Evolutionary conservation across 2,329 filamentous ascomycete species (phyloP).

Genomic region (Xylariaceae sp.): DNA sequence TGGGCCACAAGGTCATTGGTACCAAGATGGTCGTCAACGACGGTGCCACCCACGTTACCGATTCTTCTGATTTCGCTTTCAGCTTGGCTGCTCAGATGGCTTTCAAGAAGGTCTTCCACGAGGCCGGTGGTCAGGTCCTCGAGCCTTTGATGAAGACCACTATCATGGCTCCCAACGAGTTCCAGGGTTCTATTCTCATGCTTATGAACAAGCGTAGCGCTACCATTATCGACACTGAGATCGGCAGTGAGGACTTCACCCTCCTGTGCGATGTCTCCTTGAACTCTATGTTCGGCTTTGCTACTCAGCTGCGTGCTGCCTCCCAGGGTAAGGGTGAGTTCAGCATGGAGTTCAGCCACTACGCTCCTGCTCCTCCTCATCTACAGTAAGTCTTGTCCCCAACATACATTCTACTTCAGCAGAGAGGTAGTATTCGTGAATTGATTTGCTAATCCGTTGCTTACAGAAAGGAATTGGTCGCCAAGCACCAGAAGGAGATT

Average conservation of each 20-base stretch:
- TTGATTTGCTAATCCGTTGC: conserved; percentile 24
- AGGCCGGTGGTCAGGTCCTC: conserved; percentile 75
- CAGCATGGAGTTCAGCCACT: conserved; percentile 98
- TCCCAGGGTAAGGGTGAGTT: conserved; percentile 99
- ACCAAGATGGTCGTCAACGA: conserved; percentile 90
- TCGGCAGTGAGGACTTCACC: conserved; percentile 89
- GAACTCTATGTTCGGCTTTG: conserved; percentile 98
- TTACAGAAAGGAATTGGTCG: conserved; percentile 52
- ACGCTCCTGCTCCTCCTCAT: conserved; percentile 78
- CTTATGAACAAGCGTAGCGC: conserved; percentile 95
- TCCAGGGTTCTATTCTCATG: conserved; percentile 93
- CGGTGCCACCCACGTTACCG: conserved; percentile 93
- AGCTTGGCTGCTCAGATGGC: conserved; percentile 91
- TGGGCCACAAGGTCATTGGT: conserved; percentile 90
- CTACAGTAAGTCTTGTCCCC: conserved; percentile 62
- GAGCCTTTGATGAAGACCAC: conserved; percentile 98
- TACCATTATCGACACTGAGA: conserved; percentile 91
- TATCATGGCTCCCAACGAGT: conserved; percentile 92
- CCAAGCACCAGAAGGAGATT: conserved; percentile 55
- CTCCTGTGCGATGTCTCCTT: conserved; percentile 86
- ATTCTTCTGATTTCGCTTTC: conserved; percentile 96
- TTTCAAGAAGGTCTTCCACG: conserved; percentile 87
- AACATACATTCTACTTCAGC: conserved; percentile 7
- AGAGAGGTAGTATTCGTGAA: not conserved
- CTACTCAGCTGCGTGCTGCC: conserved; percentile 79